Percentiles rank a stretch among this genome's conserved stretches.
Evolutionary conservation across 225 moss, liverwort and hornwort genomes (phyloP).

Genomic region (Lunularia cruciata): DNA sequence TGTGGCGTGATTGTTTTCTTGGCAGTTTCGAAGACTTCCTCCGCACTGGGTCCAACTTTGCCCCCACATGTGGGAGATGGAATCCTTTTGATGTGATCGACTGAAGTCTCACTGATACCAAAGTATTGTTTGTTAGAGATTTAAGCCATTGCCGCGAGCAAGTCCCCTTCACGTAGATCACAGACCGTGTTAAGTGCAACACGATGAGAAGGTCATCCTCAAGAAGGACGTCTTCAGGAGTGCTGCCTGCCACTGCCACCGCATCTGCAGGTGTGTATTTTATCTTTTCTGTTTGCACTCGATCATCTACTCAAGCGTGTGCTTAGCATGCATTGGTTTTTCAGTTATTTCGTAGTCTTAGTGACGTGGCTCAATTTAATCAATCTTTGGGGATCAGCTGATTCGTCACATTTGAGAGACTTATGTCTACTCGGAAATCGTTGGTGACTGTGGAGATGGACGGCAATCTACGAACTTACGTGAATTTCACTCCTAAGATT

Average conservation of each 20-base stretch:
- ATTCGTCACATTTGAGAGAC: too few relatives aligned
- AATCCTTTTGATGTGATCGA: conserved; percentile 13
- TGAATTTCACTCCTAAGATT: too few relatives aligned
- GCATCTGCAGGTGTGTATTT: conserved; percentile 55
- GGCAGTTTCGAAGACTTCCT: conserved; percentile 23
- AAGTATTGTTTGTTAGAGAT: conserved; percentile 3
- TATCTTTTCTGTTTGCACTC: not conserved
- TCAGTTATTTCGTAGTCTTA: not conserved
- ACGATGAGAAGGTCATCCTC: conserved; percentile 50
- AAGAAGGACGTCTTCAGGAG: conserved; percentile 49
- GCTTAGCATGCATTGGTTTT: not conserved
- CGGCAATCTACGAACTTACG: too few relatives aligned
- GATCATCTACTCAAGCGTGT: not conserved
- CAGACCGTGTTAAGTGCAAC: conserved; percentile 10
- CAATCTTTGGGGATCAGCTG: too few relatives aligned
- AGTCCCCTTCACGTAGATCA: conserved; percentile 10
- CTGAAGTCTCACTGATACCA: conserved; percentile 17
- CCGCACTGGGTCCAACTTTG: not conserved
- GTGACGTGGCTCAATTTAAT: too few relatives aligned
- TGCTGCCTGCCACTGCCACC: conserved; percentile 61
- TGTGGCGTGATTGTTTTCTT: conserved; percentile 33
- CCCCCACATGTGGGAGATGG: conserved; percentile 6
- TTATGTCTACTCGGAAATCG: too few relatives aligned
- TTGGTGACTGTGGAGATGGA: too few relatives aligned
- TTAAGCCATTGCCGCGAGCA: conserved; percentile 6